Evolutionary conservation across 345 rosid species (phyloP).

Genomic region (Microthlaspi erraticum): DNA sequence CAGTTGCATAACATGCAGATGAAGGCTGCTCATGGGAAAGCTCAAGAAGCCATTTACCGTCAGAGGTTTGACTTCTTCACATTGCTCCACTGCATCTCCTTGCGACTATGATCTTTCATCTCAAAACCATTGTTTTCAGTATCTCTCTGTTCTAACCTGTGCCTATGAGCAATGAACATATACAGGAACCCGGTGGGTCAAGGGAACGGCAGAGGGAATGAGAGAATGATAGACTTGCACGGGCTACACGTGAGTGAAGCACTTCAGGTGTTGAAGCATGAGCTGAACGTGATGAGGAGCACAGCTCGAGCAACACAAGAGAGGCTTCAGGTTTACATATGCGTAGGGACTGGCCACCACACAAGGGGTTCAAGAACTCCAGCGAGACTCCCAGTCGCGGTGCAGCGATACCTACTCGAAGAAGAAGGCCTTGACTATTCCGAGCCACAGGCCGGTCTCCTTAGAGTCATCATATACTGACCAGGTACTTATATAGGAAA

Average conservation of each 20-base stretch:
- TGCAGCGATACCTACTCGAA: conserved; percentile 87
- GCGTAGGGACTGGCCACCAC: conserved; percentile 97
- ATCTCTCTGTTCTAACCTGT: conserved; percentile 35
- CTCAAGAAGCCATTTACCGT: conserved; percentile 92
- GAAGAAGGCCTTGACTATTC: conserved; percentile 86
- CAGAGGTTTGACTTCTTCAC: conserved; percentile 69
- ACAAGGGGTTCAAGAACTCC: conserved; percentile 90
- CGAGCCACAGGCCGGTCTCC: conserved; percentile 95
- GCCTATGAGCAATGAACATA: conserved; percentile 21
- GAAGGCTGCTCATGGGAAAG: conserved; percentile 98
- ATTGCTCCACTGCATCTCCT: conserved; percentile 1
- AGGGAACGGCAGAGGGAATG: conserved; percentile 76
- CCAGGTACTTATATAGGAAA: conserved; percentile 39
- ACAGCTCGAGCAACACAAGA: conserved; percentile 76
- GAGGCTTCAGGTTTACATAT: conserved; percentile 86
- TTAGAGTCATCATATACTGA: conserved; percentile 85
- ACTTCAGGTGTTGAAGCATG: conserved; percentile 81
- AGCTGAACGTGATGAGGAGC: conserved; percentile 70
- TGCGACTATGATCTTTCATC: conserved; percentile 11
- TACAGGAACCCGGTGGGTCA: conserved; percentile 76
- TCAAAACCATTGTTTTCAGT: background rate
- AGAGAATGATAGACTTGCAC: conserved; percentile 95
- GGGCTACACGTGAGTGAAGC: conserved; percentile 96
- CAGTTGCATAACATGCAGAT: conserved; percentile 88
- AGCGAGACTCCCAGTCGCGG: conserved; percentile 89